Conservation (phyloP, 805 yeast genomes). For the Saturnispora saitoi region DNA sequence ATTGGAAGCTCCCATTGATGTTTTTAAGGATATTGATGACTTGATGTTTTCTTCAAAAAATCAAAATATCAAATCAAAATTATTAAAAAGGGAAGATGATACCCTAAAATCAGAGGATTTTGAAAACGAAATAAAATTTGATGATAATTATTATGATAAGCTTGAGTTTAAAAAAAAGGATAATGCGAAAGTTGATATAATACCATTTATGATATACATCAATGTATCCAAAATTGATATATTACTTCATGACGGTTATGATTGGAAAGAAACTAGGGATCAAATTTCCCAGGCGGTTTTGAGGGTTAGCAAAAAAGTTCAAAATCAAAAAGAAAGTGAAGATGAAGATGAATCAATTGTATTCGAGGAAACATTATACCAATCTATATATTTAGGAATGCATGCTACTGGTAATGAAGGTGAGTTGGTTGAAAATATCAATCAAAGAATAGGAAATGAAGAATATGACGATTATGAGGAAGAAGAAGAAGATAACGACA, state of each 20-base stretch:
- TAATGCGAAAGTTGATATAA: conserved; percentile 6
- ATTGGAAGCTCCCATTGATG: conserved; percentile 28
- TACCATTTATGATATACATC: conserved; percentile 27
- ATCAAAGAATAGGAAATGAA: conserved; percentile 6
- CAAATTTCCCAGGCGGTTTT: conserved; percentile 59
- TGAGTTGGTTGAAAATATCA: conserved; percentile 32
- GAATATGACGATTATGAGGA: not conserved
- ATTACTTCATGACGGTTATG: conserved; percentile 80
- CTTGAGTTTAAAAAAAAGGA: conserved; percentile 2
- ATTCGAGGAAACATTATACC: conserved; percentile 55
- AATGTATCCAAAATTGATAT: conserved; percentile 34
- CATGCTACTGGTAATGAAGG: conserved; percentile 41
- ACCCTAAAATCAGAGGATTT: not conserved
- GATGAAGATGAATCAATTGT: conserved; percentile 23
- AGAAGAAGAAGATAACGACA: not conserved
- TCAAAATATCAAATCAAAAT: not conserved
- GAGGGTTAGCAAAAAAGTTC: conserved; percentile 45
- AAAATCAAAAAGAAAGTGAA: not conserved
- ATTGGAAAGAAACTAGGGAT: conserved; percentile 73
- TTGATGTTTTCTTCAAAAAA: conserved; percentile 19
- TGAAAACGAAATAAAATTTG: conserved; percentile 16
- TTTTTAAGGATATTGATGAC: conserved; percentile 35
- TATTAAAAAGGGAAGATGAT: not conserved
- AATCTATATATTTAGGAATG: conserved; percentile 67
- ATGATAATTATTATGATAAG: conserved; percentile 24